These are phyloP conservation scores for Diaporthe sp. DNA, from an alignment of 2,329 filamentous ascomycete species.

Conservation along the genomic window DNA sequence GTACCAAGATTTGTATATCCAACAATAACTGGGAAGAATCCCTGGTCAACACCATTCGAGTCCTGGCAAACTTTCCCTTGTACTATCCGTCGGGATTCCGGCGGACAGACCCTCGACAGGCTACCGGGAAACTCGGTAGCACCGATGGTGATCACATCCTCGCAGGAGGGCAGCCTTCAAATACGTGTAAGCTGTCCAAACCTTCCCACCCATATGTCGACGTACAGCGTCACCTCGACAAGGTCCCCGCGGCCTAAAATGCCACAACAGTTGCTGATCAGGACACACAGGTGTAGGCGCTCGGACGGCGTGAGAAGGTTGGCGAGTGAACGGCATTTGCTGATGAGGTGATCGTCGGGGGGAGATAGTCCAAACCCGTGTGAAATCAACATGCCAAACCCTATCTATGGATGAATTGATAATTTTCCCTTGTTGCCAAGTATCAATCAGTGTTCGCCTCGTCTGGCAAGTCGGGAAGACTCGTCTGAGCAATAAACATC, in stretches of 20 bases:
- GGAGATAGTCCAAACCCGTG: background rate
- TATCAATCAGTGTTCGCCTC: background rate
- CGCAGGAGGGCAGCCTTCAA: background rate
- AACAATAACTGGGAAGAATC: constrained; percentile 26
- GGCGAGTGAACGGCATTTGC: background rate
- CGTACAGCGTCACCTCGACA: background rate
- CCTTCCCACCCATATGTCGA: too few species aligned
- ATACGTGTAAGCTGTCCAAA: background rate
- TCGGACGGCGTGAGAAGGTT: constrained; percentile 3
- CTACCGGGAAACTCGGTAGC: background rate
- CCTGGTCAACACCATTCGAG: constrained; percentile 8
- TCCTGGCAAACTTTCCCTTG: background rate
- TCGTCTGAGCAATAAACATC: background rate
- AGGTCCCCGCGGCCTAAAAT: background rate
- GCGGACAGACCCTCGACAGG: background rate
- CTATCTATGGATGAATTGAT: background rate
- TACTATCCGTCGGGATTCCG: background rate
- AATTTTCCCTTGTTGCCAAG: too few species aligned
- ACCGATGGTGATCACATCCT: background rate
- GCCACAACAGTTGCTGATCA: background rate
- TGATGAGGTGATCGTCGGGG: background rate
- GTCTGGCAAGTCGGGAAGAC: background rate
- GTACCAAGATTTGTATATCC: constrained; percentile 2
- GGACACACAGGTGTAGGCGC: background rate
- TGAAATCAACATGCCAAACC: background rate